phyloP scores from a whole-genome alignment of 2,329 filamentous ascomycete species.

The Cladophialophora immunda region DNA sequence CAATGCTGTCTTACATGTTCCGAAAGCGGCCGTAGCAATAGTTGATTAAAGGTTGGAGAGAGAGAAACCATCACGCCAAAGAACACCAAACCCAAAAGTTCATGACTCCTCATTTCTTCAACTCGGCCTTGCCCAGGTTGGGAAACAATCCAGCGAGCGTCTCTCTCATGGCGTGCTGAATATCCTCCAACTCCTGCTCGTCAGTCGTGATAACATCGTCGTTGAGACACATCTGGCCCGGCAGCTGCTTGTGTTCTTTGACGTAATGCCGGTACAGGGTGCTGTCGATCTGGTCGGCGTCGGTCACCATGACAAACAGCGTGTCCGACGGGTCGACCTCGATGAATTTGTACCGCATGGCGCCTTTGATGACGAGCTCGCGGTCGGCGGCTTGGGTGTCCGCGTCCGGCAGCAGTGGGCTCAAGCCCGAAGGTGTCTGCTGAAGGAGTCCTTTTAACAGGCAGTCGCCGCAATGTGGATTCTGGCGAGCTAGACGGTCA shows the following conservation, averaged over 20 bases:
- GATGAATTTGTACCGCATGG: conserved; percentile 33
- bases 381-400: conserved; percentile 25
- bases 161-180: conserved; percentile 34
- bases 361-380: conserved; percentile 33
- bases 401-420: conserved; percentile 28
- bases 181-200: conserved; percentile 27
- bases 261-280: conserved; percentile 28
- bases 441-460: conserved; percentile 33
- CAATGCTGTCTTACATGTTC: no score
- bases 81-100: not conserved
- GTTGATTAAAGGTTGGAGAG: not conserved
- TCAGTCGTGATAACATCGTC: conserved; percentile 35
- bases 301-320: conserved; percentile 36
- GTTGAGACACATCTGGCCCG: conserved; percentile 36
- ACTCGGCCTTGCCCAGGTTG: not conserved
- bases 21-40: no score
- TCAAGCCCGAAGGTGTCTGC: conserved; percentile 27
- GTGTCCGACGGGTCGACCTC: conserved; percentile 32
- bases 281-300: conserved; percentile 35
- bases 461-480: conserved; percentile 36
- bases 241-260: conserved; percentile 28
- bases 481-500: conserved; percentile 28
- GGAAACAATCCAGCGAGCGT: conserved; percentile 32
- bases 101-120: not conserved
- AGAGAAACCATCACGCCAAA: not conserved